Conservation (phyloP, 2,329 filamentous ascomycete species). For the Aspergillus tanneri region DNA sequence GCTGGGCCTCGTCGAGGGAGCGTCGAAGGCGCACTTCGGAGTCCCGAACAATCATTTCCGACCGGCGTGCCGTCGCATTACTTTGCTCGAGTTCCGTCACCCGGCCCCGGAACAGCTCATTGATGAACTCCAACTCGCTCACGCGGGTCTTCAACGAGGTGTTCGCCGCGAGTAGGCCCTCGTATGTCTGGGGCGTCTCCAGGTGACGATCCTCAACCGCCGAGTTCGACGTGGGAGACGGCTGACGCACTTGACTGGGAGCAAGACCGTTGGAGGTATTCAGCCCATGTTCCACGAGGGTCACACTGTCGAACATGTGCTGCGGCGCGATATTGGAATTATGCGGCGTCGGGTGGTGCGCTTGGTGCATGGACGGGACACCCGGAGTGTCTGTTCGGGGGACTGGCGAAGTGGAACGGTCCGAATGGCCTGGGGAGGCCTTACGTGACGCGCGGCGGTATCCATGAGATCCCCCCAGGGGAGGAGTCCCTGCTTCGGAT, state of each 20-base stretch:
- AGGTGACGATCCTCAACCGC: constrained; percentile 61
- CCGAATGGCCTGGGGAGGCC: constrained; percentile 67
- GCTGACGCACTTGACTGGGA: constrained; percentile 54
- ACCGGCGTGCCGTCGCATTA: constrained; percentile 65
- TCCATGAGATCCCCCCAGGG: constrained; percentile 53
- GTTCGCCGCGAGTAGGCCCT: constrained; percentile 76
- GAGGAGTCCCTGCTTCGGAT: constrained; percentile 57
- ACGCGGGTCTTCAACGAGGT: constrained; percentile 91
- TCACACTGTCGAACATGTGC: constrained; percentile 72
- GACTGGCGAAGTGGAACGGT: constrained; percentile 74
- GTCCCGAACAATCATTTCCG: constrained; percentile 56
- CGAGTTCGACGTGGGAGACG: constrained; percentile 60
- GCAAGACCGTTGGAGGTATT: constrained; percentile 53
- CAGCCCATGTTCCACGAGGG: constrained; percentile 67
- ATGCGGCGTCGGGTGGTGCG: constrained; percentile 62
- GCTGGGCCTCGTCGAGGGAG: constrained; percentile 73
- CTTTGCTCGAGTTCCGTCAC: constrained; percentile 75
- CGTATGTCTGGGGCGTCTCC: constrained; percentile 73
- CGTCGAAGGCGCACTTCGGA: constrained; percentile 57
- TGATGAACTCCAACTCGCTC: constrained; percentile 93
- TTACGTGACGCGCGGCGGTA: constrained; percentile 69
- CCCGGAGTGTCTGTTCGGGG: constrained; percentile 77
- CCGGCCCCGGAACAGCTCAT: constrained; percentile 72
- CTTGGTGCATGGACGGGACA: constrained; percentile 46
- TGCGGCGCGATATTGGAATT: constrained; percentile 68